phyloP scores from a whole-genome alignment of 768 basidiomycete genomes.

The Collybia mongolica region DNA sequence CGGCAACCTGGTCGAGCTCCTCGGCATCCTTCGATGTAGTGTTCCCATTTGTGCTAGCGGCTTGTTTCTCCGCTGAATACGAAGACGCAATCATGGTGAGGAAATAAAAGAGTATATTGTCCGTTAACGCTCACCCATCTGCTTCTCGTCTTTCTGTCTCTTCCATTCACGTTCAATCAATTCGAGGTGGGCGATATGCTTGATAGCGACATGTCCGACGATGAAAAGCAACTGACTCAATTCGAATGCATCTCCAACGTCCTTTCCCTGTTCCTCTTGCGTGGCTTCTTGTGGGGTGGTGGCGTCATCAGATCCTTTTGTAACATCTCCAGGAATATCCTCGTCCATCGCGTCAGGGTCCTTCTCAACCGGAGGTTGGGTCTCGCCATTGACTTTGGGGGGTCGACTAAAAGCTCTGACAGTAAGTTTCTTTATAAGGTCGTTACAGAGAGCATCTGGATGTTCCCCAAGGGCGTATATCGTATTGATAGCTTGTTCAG shows the following conservation, averaged over 20 bases:
- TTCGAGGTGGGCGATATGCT: slow-evolving; percentile 96
- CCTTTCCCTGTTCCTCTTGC: slow-evolving; percentile 36
- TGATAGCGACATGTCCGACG: slow-evolving; percentile 96
- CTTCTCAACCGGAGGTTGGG: slow-evolving; percentile 23
- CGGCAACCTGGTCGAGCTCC: slow-evolving; percentile 95
- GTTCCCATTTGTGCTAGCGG: slow-evolving; percentile 30
- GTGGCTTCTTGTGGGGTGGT: slow-evolving; percentile 24
- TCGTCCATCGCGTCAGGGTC: slow-evolving; percentile 58
- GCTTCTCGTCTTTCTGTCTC: slow-evolving; percentile 88
- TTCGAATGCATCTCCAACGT: slow-evolving; percentile 80
- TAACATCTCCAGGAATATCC: slow-evolving; percentile 37
- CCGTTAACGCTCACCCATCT: slow-evolving; percentile 53
- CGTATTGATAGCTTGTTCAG: slow-evolving; percentile 96
- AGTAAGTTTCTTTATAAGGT: slow-evolving; percentile 82
- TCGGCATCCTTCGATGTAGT: slow-evolving; percentile 62
- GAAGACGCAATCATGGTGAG: not conserved
- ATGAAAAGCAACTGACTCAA: slow-evolving; percentile 93
- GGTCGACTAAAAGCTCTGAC: slow-evolving; percentile 57
- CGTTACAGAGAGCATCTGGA: slow-evolving; percentile 81
- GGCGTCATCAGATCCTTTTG: slow-evolving; percentile 27
- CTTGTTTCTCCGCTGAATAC: slow-evolving; percentile 58
- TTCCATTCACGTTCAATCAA: slow-evolving; percentile 96
- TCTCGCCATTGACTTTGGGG: slow-evolving; percentile 21
- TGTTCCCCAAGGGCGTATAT: slow-evolving; percentile 94
- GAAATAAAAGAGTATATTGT: not conserved